A percentile compares a stretch with the other conserved stretches of the same genome.
Evolutionary conservation across 1,284 basidiomycete genomes (phyloP).

Genomic region (Amylostereum areolatum): DNA sequence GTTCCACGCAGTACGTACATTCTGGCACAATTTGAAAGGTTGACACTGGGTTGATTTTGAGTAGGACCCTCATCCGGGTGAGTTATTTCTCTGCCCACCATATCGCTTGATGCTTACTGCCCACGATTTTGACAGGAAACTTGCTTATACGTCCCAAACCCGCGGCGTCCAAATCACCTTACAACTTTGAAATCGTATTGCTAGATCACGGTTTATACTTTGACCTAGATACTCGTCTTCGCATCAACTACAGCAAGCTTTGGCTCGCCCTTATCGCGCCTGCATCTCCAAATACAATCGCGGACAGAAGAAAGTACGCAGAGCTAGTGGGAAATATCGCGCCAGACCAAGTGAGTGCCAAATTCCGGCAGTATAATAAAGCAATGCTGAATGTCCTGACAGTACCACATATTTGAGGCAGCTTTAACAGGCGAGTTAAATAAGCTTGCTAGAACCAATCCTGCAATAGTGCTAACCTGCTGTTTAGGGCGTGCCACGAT

Average conservation of each 20-base stretch:
- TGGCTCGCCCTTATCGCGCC: conserved; percentile 84
- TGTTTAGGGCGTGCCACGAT: conserved; percentile 50
- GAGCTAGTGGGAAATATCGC: conserved; percentile 86
- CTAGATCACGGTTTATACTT: conserved; percentile 93
- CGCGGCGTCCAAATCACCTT: conserved; percentile 63
- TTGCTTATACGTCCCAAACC: conserved; percentile 81
- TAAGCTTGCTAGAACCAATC: neutral
- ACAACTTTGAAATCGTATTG: conserved; percentile 92
- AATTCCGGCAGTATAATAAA: neutral
- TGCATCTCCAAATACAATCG: conserved; percentile 56
- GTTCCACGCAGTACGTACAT: conserved; percentile 69
- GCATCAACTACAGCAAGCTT: conserved; percentile 75
- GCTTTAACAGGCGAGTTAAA: conserved; percentile 59
- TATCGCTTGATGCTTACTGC: neutral
- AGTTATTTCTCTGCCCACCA: neutral
- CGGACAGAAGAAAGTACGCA: conserved; percentile 79
- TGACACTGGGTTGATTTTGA: too few species aligned
- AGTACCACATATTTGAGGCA: conserved; percentile 86
- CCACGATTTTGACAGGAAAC: conserved; percentile 56
- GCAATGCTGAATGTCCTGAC: conserved; percentile 1
- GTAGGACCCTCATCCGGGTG: conserved; percentile 70
- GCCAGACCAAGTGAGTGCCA: conserved; percentile 65
- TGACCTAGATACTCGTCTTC: conserved; percentile 73
- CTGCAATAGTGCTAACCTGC: neutral
- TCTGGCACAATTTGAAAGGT: too few species aligned